Evolutionary conservation across 164 flowering plant species (phyloP), one percentile per base, ranked within the genome.

Genomic region (Dillenia suffruticosa): DNA sequence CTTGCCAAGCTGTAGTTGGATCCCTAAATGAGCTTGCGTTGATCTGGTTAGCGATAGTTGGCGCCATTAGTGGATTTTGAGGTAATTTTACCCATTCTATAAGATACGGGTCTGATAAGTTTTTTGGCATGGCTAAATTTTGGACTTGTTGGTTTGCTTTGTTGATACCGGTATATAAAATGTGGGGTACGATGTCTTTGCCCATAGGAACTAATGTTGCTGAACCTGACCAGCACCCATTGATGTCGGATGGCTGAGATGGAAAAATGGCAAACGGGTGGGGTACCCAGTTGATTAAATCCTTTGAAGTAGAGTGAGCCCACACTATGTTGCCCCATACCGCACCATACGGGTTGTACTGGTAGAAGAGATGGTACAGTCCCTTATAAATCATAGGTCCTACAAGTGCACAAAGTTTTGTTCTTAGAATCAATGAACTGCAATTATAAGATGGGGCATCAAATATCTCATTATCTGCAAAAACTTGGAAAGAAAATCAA

Each of bases 211-310:
- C 82, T 51, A 83, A 76, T 0, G 88, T 81, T 12, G 81, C 77
- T 0, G 88, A 83, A 0, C 87, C 83, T 0, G 83, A 77, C 81
- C 81, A 82, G 44, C 75, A 67, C 0, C 86, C 81, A 1, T 79
- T 69, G 64, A 64, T 67, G 43, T 84, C 84, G 51, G 65, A 78
- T 3, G 78, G 72, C 16, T 68, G 22, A 2, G 76, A 43, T 9
- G 85, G 81, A 49, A 10, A 47, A 44, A 84, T 63, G 3, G 86
- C 84, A 3, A 53, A 76, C 0, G 74, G 60, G 6, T 69, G 74
- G 1, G 67, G 72, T n/a, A 32, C 49, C 89, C 89, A 84, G 44
- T 80, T 77, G 64, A 84, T 59, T 14, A 84, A 59, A 58, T 84
- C 86, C 8, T 48, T 63, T 10, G 89, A 84, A 46, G 69, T 57